Conservation (phyloP, 2,329 filamentous ascomycete genomes). For the Hymenoscyphus salicellus region DNA sequence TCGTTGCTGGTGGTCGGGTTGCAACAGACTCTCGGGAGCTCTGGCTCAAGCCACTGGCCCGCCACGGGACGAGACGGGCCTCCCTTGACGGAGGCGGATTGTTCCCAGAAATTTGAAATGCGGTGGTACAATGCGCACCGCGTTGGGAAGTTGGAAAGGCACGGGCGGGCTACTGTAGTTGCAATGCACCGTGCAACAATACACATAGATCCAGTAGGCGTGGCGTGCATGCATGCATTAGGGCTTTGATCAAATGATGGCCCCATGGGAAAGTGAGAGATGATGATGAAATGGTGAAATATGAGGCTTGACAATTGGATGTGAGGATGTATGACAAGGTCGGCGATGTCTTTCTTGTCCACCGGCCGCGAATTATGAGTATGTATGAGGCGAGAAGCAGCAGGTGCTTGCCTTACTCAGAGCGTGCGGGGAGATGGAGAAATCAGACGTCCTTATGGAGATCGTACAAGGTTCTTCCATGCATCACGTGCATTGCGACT, state of each 20-base stretch:
- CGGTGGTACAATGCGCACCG: not conserved
- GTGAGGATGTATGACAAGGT: conserved; percentile 1
- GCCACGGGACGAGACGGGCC: not conserved
- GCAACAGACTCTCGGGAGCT: not conserved
- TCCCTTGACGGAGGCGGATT: too few relatives aligned
- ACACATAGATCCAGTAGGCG: not conserved
- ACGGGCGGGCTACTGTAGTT: not conserved
- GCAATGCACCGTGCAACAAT: not conserved
- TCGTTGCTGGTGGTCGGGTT: not conserved
- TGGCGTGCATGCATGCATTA: conserved; percentile 1
- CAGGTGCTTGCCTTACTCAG: not conserved
- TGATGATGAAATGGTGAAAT: conserved; percentile 1
- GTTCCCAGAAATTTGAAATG: conserved; percentile 1
- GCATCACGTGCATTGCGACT: conserved; percentile 18
- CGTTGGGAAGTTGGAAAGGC: not conserved
- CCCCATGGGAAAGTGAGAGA: not conserved
- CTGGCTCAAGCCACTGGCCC: not conserved
- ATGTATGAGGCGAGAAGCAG: conserved; percentile 8
- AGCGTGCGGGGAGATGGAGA: not conserved
- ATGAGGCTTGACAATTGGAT: not conserved
- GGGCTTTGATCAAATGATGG: not conserved
- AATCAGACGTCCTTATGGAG: conserved; percentile 17
- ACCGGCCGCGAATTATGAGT: not conserved
- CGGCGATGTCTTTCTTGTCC: conserved; percentile 5
- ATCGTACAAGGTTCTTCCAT: conserved; percentile 24